Evolutionary conservation across 148 eudicot species (phyloP).

Genomic region (Pouteria glomerata): DNA sequence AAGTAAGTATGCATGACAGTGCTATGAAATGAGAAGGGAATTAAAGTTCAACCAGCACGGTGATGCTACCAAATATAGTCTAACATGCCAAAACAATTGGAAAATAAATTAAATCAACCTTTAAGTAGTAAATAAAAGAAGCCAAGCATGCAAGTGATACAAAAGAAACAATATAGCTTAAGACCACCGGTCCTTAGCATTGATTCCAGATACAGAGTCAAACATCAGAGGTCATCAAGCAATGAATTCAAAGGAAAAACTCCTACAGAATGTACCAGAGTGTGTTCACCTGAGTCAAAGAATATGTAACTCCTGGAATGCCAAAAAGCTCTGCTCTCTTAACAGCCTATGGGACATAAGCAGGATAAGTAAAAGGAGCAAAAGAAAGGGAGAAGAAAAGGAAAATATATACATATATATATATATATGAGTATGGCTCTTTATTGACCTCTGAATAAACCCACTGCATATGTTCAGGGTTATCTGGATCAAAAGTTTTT

Average conservation of each 20-base stretch:
- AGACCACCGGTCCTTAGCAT: too few relatives aligned
- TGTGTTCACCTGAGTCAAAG: conserved; percentile 71
- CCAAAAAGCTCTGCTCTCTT: conserved; percentile 98
- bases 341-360: conserved; percentile 48
- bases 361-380: conserved; percentile 5
- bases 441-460: conserved; percentile 68
- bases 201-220: neutral
- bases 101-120: neutral
- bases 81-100: neutral
- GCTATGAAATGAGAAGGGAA: neutral
- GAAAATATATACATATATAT: too few relatives aligned
- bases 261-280: too few relatives aligned
- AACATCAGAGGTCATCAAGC: neutral
- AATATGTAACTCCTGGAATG: conserved; percentile 93
- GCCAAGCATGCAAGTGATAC: too few relatives aligned
- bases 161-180: neutral
- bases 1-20: too few relatives aligned
- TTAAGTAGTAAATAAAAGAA: neutral
- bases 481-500: conserved; percentile 86
- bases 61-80: neutral
- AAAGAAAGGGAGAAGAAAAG: neutral
- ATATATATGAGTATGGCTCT: neutral
- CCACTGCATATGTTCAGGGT: conserved; percentile 98
- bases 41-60: neutral
- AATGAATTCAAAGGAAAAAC: neutral